Evolutionary conservation across 2,329 filamentous ascomycete species (phyloP).

Genomic region (Sclerotiophoma versabilis): DNA sequence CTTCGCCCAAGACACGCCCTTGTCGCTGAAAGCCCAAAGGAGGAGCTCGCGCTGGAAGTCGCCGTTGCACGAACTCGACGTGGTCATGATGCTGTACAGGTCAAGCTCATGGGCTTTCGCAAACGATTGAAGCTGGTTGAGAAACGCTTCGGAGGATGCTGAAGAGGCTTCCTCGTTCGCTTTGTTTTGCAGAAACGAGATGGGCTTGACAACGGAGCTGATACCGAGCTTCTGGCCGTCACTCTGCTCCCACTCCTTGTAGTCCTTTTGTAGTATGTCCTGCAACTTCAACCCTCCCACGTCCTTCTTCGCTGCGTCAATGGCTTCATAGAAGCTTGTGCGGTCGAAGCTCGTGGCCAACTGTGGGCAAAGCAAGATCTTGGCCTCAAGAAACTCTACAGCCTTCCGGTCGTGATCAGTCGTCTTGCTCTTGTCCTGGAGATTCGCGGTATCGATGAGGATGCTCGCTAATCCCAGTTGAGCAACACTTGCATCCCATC

Average conservation of each 20-base stretch:
- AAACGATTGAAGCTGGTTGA: conserved; percentile 61
- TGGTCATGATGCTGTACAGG: conserved; percentile 73
- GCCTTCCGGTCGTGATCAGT: conserved; percentile 67
- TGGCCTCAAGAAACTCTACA: conserved; percentile 65
- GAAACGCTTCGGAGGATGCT: conserved; percentile 51
- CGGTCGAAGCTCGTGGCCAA: conserved; percentile 59
- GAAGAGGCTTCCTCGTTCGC: conserved; percentile 53
- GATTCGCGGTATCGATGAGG: conserved; percentile 74
- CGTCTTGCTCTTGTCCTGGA: conserved; percentile 67
- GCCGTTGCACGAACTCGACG: conserved; percentile 60
- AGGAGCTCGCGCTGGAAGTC: conserved; percentile 72
- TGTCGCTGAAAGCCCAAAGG: conserved; percentile 66
- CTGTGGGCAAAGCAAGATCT: conserved; percentile 53
- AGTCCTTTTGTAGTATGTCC: conserved; percentile 81
- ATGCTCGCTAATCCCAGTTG: conserved; percentile 73
- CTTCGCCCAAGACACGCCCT: conserved; percentile 59
- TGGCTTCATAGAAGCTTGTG: conserved; percentile 63
- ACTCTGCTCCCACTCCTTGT: conserved; percentile 74
- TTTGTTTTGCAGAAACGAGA: conserved; percentile 66
- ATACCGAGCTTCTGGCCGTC: conserved; percentile 67
- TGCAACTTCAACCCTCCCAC: conserved; percentile 66
- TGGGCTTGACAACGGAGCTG: conserved; percentile 67
- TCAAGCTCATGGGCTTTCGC: conserved; percentile 65
- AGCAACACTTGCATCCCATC: conserved; percentile 67
- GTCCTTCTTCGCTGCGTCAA: conserved; percentile 71